These are phyloP conservation scores for Castanopsis chinensis DNA, from an alignment of 306 rosid genomes.

Conservation along the genomic window DNA sequence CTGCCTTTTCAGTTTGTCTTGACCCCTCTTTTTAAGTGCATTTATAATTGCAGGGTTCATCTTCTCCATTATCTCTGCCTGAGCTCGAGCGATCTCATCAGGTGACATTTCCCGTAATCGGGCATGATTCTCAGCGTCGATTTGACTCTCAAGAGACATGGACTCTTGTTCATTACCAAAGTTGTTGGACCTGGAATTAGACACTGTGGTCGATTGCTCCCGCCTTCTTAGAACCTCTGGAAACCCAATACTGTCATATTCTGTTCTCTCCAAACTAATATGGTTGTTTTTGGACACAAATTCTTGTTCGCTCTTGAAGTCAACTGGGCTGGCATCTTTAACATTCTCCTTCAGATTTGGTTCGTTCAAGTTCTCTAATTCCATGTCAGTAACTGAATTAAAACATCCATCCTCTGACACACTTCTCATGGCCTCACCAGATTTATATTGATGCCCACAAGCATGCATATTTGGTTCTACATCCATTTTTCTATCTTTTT, in stretches of 20 bases:
- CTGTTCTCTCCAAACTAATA: constrained; percentile 1
- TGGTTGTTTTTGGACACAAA: constrained; percentile 10
- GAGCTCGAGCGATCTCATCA: constrained; percentile 74
- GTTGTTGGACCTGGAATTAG: constrained; percentile 29
- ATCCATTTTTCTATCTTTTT: constrained; percentile 26
- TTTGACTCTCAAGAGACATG: constrained; percentile 53
- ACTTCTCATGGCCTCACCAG: constrained; percentile 5
- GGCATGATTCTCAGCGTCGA: constrained; percentile 72
- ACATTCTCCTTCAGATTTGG: constrained; percentile 13
- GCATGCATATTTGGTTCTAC: not conserved
- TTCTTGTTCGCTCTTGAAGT: constrained; percentile 22
- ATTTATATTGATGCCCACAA: not conserved
- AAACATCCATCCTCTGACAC: constrained; percentile 9
- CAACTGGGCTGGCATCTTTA: constrained; percentile 6
- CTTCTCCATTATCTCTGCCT: constrained; percentile 73
- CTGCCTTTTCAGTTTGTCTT: constrained; percentile 47
- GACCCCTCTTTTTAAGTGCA: constrained; percentile 68
- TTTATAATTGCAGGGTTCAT: constrained; percentile 54
- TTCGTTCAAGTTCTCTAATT: constrained; percentile 34
- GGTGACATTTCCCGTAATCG: constrained; percentile 63
- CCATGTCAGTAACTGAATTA: constrained; percentile 25
- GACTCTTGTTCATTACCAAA: constrained; percentile 33
- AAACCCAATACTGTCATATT: constrained; percentile 18
- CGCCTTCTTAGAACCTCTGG: constrained; percentile 9
- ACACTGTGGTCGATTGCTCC: constrained; percentile 24